Base-by-base conservation (phyloP, 495 filamentous ascomycete genomes). In the Lasiosphaeria miniovina region DNA sequence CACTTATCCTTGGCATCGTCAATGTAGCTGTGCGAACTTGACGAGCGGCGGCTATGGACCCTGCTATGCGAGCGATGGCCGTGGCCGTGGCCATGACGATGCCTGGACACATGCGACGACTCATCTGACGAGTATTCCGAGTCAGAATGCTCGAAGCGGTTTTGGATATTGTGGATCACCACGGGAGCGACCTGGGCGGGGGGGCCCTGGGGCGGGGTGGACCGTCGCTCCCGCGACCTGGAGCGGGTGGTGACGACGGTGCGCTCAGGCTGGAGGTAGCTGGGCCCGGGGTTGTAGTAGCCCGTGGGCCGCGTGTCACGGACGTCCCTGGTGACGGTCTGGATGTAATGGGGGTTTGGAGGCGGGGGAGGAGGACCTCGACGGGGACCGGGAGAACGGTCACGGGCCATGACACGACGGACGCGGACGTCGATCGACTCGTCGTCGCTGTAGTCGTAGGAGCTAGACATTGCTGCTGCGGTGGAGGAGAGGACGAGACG, bases 131-230 rank as follows among this genome's bases (percentile, higher is more conserved):
- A 65, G 12, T 73, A 74, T 35, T 75, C 71, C 15, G 70, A 73
- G 60, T 73, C 67, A 4, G 64, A 61, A 15, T 64, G 63, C 31
- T 68, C 58, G 48, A 79, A 77, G 55, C 70, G 67, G 59, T 80
- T 83, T 52, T 80, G 78, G 63, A 82, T 81, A 58, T 80, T 83
- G 54, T 80, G 78, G 63, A 82, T 81, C 43, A 83, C 72, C n/a
- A 83, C 71, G 5, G 78, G 76, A 33, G 69, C 61, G n/a, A 68
- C 57, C 32, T 71, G 66, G 15, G 65, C 53, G 12, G 63, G 58
- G 10, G 64, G 52, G 31, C 61, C 61, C n/a, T 64, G 61, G 58
- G 73, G 69, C 12, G 74, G 70, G 36, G 57, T 63, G 33, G 73
- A 70, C 15, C 71, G 70, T 33, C 74, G 76, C 57, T 77, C 75